Conservation (phyloP, 2,329 filamentous ascomycete species). For the Orbilia oligospora region DNA sequence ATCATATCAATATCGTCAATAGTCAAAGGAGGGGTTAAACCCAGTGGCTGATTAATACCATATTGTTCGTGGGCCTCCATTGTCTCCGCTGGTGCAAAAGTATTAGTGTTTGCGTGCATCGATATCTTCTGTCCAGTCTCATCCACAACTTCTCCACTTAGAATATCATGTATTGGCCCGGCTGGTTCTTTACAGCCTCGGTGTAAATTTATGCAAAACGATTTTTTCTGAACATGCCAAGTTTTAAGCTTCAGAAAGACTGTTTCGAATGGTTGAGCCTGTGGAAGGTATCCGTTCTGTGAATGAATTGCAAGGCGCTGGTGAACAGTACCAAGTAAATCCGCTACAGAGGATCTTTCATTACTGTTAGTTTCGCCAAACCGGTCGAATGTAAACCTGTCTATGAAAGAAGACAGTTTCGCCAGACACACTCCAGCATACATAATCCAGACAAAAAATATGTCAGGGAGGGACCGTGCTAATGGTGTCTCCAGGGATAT, state of each 20-base stretch:
- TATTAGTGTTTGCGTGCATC: not conserved
- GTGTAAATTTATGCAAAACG: conserved; percentile 25
- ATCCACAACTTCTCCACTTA: conserved; percentile 12
- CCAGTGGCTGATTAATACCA: not conserved
- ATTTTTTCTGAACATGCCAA: conserved; percentile 29
- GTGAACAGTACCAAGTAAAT: conserved; percentile 7
- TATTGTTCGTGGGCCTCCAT: not conserved
- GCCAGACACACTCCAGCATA: conserved; percentile 18
- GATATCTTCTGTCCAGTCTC: not conserved
- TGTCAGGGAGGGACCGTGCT: conserved; percentile 15
- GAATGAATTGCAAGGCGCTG: conserved; percentile 12
- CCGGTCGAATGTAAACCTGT: conserved; percentile 12
- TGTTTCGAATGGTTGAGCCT: conserved; percentile 23
- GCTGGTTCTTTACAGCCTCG: conserved; percentile 11
- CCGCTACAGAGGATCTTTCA: conserved; percentile 19
- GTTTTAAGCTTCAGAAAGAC: conserved; percentile 18
- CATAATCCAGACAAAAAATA: conserved; percentile 21
- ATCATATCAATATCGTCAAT: conserved; percentile 9
- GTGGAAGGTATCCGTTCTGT: conserved; percentile 25
- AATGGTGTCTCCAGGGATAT: conserved; percentile 14
- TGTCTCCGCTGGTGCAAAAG: not conserved
- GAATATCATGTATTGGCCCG: conserved; percentile 14
- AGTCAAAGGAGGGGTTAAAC: not conserved
- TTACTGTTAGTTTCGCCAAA: not conserved
- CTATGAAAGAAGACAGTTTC: conserved; percentile 22